Evolutionary conservation across 176 grass and related monocot species (phyloP).

Genomic region (Dendrocalamus sinicus): DNA sequence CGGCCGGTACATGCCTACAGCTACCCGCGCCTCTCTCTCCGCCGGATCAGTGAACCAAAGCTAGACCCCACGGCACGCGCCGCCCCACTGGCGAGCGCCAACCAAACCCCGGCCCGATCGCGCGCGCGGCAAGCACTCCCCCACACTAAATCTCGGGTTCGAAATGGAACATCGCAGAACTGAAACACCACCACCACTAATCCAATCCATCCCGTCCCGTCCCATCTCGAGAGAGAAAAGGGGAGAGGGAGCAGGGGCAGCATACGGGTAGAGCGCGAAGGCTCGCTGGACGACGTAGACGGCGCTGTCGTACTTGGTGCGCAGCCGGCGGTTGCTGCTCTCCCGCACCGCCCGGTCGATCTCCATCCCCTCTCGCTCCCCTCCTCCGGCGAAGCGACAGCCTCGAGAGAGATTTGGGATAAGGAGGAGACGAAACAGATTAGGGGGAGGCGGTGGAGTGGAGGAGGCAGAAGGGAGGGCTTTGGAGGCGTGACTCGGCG

Average conservation of each 20-base stretch:
- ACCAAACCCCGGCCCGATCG: slow-evolving; percentile 27
- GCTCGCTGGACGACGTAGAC: slow-evolving; percentile 95
- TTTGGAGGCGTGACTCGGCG: slow-evolving; percentile 14
- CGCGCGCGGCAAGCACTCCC: background rate
- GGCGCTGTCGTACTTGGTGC: slow-evolving; percentile 83
- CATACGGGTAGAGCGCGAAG: slow-evolving; percentile 92
- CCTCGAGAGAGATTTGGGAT: background rate
- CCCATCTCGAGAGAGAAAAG: background rate
- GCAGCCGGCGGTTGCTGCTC: slow-evolving; percentile 73
- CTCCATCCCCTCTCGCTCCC: slow-evolving; percentile 66
- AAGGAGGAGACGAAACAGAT: background rate
- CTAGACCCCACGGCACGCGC: background rate
- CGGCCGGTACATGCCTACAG: background rate
- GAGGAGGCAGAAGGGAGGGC: background rate
- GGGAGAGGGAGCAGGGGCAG: background rate
- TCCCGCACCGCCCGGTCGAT: slow-evolving; percentile 82
- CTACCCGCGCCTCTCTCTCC: background rate
- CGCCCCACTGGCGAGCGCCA: background rate
- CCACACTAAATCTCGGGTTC: slow-evolving; percentile 18
- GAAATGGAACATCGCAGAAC: background rate
- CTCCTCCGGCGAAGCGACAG: background rate
- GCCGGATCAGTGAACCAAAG: slow-evolving; percentile 20
- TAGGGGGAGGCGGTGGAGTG: too few relatives aligned
- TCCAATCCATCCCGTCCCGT: background rate
- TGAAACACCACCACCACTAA: background rate